Evolutionary conservation across 73 alveolate genomes (phyloP).

Genomic region (Effrenium voratum): DNA sequence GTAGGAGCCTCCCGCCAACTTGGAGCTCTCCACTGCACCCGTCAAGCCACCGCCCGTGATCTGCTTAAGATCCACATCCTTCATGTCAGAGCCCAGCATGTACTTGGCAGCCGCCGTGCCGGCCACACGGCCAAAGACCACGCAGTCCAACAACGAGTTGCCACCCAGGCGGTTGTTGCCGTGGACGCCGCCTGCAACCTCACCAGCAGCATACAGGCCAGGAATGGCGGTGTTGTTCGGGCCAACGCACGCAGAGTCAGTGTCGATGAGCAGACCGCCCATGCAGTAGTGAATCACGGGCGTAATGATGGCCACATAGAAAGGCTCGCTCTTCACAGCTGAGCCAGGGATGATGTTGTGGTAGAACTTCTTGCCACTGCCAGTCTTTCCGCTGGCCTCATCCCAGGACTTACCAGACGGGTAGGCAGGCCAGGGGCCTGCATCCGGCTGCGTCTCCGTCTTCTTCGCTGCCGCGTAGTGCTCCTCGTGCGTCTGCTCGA

Average conservation of each 20-base stretch:
- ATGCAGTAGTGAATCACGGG: constrained; percentile 96
- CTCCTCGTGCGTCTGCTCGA: constrained; percentile 66
- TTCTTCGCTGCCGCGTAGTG: constrained; percentile 89
- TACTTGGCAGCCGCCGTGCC: constrained; percentile 95
- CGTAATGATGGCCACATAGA: constrained; percentile 95
- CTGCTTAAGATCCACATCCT: neutral
- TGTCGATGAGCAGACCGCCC: constrained; percentile 95
- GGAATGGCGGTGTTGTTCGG: constrained; percentile 50
- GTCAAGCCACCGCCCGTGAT: constrained; percentile 73
- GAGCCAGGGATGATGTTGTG: constrained; percentile 92
- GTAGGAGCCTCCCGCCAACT: constrained; percentile 78
- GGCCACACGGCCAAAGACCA: constrained; percentile 96
- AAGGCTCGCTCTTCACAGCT: constrained; percentile 70
- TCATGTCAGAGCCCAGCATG: constrained; percentile 79
- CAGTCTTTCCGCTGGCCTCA: constrained; percentile 56
- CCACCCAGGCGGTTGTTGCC: constrained; percentile 97
- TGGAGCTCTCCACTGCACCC: constrained; percentile 61
- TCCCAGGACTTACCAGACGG: constrained; percentile 76
- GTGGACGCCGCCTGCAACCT: constrained; percentile 97
- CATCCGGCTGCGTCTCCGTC: constrained; percentile 72
- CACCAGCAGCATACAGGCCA: constrained; percentile 93
- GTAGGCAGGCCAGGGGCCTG: constrained; percentile 73
- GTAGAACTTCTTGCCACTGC: constrained; percentile 82
- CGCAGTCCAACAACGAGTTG: constrained; percentile 96
- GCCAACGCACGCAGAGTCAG: constrained; percentile 64